These are phyloP conservation scores for Mesotaenium endlicherianum DNA, from an alignment of 139 green algal species.

Conservation along the genomic window DNA sequence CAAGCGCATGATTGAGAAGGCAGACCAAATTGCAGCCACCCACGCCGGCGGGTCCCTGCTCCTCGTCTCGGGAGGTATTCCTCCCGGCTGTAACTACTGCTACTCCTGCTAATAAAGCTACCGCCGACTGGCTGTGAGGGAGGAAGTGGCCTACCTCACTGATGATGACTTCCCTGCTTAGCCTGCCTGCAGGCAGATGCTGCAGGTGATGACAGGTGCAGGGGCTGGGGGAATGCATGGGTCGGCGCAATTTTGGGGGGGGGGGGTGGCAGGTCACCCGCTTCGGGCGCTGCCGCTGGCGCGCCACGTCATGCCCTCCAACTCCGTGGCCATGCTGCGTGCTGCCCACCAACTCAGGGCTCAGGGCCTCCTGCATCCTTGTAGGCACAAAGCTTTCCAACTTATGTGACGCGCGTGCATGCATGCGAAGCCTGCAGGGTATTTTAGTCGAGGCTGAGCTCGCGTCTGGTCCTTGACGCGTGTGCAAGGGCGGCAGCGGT, in stretches of 20 bases:
- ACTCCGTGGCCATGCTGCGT: not conserved
- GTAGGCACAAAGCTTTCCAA: too few species aligned
- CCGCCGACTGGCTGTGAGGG: too few species aligned
- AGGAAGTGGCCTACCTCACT: too few species aligned
- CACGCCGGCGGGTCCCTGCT: not conserved
- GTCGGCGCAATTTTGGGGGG: too few species aligned
- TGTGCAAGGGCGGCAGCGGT: not conserved
- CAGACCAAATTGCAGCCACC: not conserved
- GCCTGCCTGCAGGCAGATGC: too few species aligned
- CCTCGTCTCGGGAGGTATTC: not conserved
- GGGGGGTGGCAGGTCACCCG: not conserved
- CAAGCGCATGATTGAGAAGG: not conserved
- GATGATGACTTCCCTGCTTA: too few species aligned
- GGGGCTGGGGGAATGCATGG: too few species aligned
- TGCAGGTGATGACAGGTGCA: too few species aligned
- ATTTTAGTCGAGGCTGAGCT: too few species aligned
- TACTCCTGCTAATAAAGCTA: not conserved
- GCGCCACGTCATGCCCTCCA: not conserved
- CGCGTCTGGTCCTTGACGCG: not conserved
- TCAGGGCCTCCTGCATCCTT: too few species aligned
- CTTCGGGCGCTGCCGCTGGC: not conserved
- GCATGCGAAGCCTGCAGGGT: too few species aligned
- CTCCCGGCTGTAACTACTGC: not conserved
- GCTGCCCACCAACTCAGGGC: not conserved
- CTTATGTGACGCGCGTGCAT: too few species aligned